These are phyloP conservation scores for Neurospora tetraspora DNA, from an alignment of 495 filamentous ascomycete genomes.

Conservation along the genomic window DNA sequence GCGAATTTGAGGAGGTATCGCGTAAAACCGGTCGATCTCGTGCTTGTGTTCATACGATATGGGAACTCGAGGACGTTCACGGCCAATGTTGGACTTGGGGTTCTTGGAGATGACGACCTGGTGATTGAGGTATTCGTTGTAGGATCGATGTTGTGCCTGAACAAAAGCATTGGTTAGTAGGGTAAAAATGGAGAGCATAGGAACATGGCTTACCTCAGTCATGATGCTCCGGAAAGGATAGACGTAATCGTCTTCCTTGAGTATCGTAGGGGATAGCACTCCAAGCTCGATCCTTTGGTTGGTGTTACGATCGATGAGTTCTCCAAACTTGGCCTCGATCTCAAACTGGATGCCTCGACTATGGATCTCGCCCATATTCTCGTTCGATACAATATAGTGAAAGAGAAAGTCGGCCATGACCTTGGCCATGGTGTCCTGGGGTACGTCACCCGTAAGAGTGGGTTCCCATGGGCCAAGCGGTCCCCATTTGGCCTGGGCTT, in stretches of 20 bases:
- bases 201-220: constrained; percentile 56
- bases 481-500: constrained; percentile 3
- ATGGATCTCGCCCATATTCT: constrained; percentile 43
- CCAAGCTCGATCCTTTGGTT: constrained; percentile 56
- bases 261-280: constrained; percentile 54
- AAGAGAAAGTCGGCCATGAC: constrained; percentile 67
- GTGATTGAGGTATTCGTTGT: constrained; percentile 74
- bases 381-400: constrained; percentile 50
- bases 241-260: constrained; percentile 42
- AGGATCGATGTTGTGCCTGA: constrained; percentile 62
- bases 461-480: constrained; percentile 61
- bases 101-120: constrained; percentile 41
- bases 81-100: background rate
- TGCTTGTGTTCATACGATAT: constrained; percentile 72
- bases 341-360: constrained; percentile 63
- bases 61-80: constrained; percentile 41
- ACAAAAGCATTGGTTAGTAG: constrained; percentile 3
- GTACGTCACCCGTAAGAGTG: constrained; percentile 55
- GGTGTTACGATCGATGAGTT: constrained; percentile 59
- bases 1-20: constrained; percentile 49
- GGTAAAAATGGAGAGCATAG: background rate
- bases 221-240: constrained; percentile 67
- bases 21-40: constrained; percentile 73
- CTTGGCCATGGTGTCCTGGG: constrained; percentile 57
- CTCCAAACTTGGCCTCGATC: constrained; percentile 86